These are phyloP conservation scores for Pythium monospermum DNA, from an alignment of 352 stramenopile species.

Conservation along the genomic window DNA sequence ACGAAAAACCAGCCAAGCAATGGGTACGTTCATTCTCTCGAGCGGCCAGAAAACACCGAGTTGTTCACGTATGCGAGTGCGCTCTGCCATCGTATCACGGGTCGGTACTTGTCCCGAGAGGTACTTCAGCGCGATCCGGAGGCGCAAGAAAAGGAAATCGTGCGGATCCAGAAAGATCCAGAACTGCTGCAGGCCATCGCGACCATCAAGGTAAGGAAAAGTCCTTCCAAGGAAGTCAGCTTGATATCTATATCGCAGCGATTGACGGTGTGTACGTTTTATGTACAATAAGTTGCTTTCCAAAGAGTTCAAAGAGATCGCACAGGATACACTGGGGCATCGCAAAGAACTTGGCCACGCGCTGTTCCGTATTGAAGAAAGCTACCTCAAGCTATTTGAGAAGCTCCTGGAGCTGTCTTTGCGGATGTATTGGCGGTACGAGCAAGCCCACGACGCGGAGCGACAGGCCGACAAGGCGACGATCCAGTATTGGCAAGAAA, in stretches of 20 bases:
- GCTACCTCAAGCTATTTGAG: conserved; percentile 72
- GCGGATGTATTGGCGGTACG: conserved; percentile 69
- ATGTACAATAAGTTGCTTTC: conserved; percentile 56
- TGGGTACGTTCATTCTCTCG: conserved; percentile 31
- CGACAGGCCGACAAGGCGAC: conserved; percentile 39
- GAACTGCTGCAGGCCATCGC: conserved; percentile 56
- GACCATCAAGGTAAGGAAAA: conserved; percentile 30
- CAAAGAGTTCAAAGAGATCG: conserved; percentile 62
- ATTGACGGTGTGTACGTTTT: no score
- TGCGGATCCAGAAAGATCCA: conserved; percentile 47
- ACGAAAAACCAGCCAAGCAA: neutral
- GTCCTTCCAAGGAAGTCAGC: no score
- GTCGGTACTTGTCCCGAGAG: conserved; percentile 44
- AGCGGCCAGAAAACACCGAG: conserved; percentile 52
- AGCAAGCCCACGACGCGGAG: conserved; percentile 42
- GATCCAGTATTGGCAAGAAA: conserved; percentile 44
- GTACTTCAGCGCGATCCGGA: conserved; percentile 36
- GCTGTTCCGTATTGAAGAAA: conserved; percentile 69
- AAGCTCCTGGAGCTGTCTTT: conserved; percentile 69
- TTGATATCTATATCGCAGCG: conserved; percentile 1
- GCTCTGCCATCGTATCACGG: conserved; percentile 58
- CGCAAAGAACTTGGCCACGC: conserved; percentile 57
- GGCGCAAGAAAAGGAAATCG: conserved; percentile 51
- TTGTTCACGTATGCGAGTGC: conserved; percentile 66
- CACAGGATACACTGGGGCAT: conserved; percentile 53